phyloP scores from a whole-genome alignment of 2,329 filamentous ascomycete genomes.

The Nannizzia gypsea region DNA sequence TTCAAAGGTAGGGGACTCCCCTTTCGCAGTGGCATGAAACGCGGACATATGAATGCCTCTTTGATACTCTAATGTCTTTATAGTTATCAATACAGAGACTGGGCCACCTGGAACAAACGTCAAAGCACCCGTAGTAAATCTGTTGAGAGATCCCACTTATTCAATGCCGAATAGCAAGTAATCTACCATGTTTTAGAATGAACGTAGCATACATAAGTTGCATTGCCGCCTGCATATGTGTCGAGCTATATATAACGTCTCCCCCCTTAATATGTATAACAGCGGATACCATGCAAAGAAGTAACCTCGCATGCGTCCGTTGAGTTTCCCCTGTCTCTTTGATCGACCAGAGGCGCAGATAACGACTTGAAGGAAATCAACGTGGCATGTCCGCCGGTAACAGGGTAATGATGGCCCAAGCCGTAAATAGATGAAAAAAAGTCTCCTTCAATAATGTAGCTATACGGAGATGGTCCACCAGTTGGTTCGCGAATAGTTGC shows the following conservation, averaged over 20 bases:
- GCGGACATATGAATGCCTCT: no score
- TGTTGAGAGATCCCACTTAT: no score
- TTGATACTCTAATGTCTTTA: no score
- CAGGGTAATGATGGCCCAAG: no score
- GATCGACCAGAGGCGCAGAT: not conserved
- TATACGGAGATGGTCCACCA: no score
- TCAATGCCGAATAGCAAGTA: no score
- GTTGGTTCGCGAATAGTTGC: no score
- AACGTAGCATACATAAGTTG: not conserved
- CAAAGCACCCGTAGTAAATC: not conserved
- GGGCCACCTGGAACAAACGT: no score
- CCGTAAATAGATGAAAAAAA: no score
- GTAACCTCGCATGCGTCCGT: slow-evolving; percentile 1
- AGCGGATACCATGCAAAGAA: not conserved
- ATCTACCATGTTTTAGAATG: not conserved
- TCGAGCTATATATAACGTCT: not conserved
- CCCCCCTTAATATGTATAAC: not conserved
- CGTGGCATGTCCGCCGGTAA: not conserved
- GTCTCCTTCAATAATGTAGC: no score
- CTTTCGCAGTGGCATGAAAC: not conserved
- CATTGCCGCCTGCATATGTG: not conserved
- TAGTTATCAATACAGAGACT: no score
- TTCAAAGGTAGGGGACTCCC: not conserved
- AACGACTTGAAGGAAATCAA: not conserved
- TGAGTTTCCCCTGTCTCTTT: not conserved